Conservation (phyloP, 129 eudicot species). For the Saposhnikovia divaricata region DNA sequence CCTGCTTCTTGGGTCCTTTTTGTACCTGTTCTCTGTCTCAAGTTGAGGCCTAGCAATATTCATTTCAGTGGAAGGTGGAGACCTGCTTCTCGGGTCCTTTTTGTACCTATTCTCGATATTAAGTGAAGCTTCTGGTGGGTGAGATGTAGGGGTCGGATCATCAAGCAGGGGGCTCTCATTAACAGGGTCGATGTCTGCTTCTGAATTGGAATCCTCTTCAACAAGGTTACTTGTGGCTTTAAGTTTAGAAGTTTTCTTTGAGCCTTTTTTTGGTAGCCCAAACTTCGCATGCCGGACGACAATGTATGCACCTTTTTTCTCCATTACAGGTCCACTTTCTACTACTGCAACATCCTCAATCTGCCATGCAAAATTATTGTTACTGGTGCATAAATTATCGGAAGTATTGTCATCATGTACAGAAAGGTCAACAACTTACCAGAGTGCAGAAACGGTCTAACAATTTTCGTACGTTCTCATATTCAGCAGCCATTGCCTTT, state of each 20-base stretch:
- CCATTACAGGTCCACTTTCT: constrained; percentile 63
- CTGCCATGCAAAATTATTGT: constrained; percentile 25
- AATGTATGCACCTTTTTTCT: constrained; percentile 45
- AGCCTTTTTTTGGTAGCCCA: constrained; percentile 62
- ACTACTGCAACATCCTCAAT: constrained; percentile 47
- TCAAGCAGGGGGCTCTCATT: constrained; percentile 18
- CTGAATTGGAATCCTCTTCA: constrained; percentile 19
- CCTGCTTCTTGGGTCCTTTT: constrained; percentile 21
- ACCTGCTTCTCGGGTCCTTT: constrained; percentile 21
- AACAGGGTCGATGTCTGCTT: constrained; percentile 11
- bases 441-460: constrained; percentile 48
- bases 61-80: constrained; percentile 9
- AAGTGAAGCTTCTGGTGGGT: constrained; percentile 12
- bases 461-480: constrained; percentile 38
- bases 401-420: not conserved
- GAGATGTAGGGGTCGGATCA: not conserved
- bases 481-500: constrained; percentile 22
- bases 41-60: constrained; percentile 12
- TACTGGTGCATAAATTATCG: not conserved
- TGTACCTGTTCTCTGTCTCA: constrained; percentile 35
- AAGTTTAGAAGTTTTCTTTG: constrained; percentile 27
- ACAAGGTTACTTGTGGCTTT: not conserved
- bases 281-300: constrained; percentile 64
- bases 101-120: constrained; percentile 35
- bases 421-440: constrained; percentile 29